A percentile compares a stretch with the other conserved stretches of the same genome.
Conservation (phyloP, 2,329 filamentous ascomycete genomes). For the Thelonectria blattea region DNA sequence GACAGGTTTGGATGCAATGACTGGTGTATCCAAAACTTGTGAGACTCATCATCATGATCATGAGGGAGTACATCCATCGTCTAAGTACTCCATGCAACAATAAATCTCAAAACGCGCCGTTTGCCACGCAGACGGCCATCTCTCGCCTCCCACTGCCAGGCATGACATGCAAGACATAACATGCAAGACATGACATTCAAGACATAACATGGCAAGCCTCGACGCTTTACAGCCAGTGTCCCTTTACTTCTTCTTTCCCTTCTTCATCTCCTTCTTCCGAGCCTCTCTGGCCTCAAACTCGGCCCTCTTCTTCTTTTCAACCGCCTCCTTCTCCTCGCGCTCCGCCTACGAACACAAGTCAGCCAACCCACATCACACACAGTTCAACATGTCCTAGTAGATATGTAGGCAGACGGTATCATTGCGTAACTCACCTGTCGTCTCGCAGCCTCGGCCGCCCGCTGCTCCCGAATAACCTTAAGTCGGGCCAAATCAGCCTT, state of each 20-base stretch:
- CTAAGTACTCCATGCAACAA: background rate
- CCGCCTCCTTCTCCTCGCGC: constrained; percentile 61
- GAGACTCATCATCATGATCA: constrained; percentile 5
- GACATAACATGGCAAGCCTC: no score
- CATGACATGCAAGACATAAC: background rate
- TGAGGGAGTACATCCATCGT: background rate
- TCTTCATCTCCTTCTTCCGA: constrained; percentile 59
- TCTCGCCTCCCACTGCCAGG: constrained; percentile 7
- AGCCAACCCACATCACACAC: constrained; percentile 23
- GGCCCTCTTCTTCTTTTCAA: constrained; percentile 53
- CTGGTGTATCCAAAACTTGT: background rate
- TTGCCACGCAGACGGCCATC: background rate
- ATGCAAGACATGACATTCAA: background rate
- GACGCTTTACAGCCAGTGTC: no score
- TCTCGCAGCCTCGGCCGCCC: constrained; percentile 81
- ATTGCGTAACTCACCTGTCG: constrained; percentile 68
- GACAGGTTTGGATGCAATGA: no score
- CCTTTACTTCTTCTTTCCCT: constrained; percentile 54
- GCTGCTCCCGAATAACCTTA: constrained; percentile 80
- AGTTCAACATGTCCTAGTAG: background rate
- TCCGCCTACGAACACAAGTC: constrained; percentile 54
- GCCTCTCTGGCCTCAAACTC: constrained; percentile 63
- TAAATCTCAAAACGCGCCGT: background rate
- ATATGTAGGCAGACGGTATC: no score
- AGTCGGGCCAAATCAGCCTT: constrained; percentile 87